Base-by-base conservation (phyloP, 2,329 filamentous ascomycete species). In the Phoma sp. region DNA sequence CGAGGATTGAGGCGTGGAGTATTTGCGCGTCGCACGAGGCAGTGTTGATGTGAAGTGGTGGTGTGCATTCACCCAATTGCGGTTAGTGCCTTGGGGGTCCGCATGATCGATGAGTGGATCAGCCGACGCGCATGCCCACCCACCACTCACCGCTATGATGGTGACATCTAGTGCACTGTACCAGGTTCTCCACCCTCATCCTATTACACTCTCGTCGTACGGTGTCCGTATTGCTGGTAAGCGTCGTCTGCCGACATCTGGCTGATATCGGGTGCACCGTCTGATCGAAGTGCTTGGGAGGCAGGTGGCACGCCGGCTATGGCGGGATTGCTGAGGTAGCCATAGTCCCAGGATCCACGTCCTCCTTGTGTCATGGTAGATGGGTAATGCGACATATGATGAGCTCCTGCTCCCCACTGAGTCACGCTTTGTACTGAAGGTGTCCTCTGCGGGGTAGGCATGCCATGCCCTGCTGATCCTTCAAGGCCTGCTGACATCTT, bases 401-500 rank as follows among this genome's bases (percentile, higher is more conserved):
- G 68, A 52, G 64, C 51, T 40, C 60, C 53, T 34, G 64, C 46
- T 47, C 63, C 65, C 72, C 70, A 74, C 51, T 67, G 72, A 71
- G 64, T 72, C 72, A 74, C 70, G 43, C 66, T 57, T 47, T 72
- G 71, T 37, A 64, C 65, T 48, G 66, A 64, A 47, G 66, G 67
- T 55, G 60, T 69, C 61, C 70, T 64, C 59, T 72, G 70, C 52
- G 71, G 59, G 52, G 70, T 65, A 53, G 72, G 57, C 56, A 74
- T 64, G 56, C 65, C 61, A 53, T 71, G 69, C 26, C 64, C 73
- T 62, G 68, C 68, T 75, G 73, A 75, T 69, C 62, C 65, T 15
- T 71, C 71, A 15, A 74, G 65, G 34, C 71, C 73, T 66, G 71
- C 71, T 74, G 73, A 74, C 69, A 69, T 57, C 47, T 70, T 73